Evolutionary conservation across 2,329 filamentous ascomycete genomes (phyloP).

Genomic region (Lasiodiplodia gonubiensis): DNA sequence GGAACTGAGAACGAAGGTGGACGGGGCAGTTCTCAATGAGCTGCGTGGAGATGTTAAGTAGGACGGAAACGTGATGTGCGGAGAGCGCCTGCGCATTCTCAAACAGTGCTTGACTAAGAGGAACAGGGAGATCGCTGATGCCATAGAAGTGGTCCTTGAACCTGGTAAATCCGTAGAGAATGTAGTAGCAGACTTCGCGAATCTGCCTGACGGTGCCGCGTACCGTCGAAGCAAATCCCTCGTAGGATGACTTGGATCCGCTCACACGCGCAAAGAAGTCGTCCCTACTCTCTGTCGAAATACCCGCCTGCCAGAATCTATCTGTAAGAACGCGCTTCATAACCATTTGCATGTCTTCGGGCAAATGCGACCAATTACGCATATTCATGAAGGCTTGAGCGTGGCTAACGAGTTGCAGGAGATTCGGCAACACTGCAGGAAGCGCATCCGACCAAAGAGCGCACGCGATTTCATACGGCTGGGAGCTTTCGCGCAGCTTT

Average conservation of each 20-base stretch:
- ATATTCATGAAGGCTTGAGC: conserved; percentile 92
- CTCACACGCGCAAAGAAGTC: conserved; percentile 94
- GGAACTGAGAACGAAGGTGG: conserved; percentile 75
- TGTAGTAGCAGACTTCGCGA: conserved; percentile 90
- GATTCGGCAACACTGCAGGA: conserved; percentile 79
- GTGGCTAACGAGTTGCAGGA: conserved; percentile 85
- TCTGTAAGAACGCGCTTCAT: conserved; percentile 87
- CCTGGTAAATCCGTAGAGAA: conserved; percentile 90
- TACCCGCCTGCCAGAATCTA: conserved; percentile 97
- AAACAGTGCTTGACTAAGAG: conserved; percentile 83
- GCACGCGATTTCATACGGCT: conserved; percentile 76
- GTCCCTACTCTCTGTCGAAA: conserved; percentile 92
- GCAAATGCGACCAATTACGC: conserved; percentile 78
- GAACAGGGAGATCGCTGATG: conserved; percentile 80
- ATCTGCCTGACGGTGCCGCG: conserved; percentile 87
- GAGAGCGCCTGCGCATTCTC: conserved; percentile 81
- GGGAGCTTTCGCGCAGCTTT: conserved; percentile 75
- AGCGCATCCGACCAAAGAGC: conserved; percentile 85
- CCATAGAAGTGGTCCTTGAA: conserved; percentile 89
- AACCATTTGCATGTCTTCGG: conserved; percentile 75
- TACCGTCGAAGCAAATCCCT: conserved; percentile 92
- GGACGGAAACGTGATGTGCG: conserved; percentile 90
- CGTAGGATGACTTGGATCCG: conserved; percentile 85
- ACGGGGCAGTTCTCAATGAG: conserved; percentile 92
- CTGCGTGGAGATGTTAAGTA: conserved; percentile 85